These are phyloP conservation scores for Symbiotaphrina buchneri DNA, from an alignment of 495 filamentous ascomycete species.

Conservation along the genomic window DNA sequence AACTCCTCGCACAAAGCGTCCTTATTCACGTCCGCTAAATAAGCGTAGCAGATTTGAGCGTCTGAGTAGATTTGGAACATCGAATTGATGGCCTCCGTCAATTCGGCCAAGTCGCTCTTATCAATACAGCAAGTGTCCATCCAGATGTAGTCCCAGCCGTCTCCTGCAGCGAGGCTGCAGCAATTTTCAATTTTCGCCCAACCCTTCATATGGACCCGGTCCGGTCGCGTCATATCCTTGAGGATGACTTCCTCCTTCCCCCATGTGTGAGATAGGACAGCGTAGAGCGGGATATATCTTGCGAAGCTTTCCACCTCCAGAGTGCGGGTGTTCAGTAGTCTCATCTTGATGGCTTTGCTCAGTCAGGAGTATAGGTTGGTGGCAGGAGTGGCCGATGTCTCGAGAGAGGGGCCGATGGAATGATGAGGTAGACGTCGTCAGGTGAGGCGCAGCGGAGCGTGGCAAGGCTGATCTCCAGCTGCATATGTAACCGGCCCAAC, in stretches of 20 bases:
- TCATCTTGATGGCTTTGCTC: too few species aligned
- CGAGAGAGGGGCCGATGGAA: too few species aligned
- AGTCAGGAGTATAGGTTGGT: too few species aligned
- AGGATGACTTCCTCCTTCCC: neutral
- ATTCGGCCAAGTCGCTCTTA: neutral
- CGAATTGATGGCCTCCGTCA: neutral
- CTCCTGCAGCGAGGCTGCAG: neutral
- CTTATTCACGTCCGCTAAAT: neutral
- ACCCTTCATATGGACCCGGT: neutral
- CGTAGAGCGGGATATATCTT: neutral
- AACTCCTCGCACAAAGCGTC: neutral
- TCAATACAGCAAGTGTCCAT: slow-evolving; percentile 1
- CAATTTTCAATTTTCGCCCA: neutral
- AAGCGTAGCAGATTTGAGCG: neutral
- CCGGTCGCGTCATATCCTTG: neutral
- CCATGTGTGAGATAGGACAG: neutral
- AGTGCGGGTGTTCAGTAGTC: too few species aligned
- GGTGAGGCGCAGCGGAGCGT: too few species aligned
- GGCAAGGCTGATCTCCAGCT: too few species aligned
- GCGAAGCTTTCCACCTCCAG: too few species aligned
- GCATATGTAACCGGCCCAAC: too few species aligned
- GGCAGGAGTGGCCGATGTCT: too few species aligned
- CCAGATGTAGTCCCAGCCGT: neutral
- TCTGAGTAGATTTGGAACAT: too few species aligned
- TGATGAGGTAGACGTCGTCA: too few species aligned